Conservation (phyloP, 176 grass and related monocot genomes). For the Bonia amplexicaulis region DNA sequence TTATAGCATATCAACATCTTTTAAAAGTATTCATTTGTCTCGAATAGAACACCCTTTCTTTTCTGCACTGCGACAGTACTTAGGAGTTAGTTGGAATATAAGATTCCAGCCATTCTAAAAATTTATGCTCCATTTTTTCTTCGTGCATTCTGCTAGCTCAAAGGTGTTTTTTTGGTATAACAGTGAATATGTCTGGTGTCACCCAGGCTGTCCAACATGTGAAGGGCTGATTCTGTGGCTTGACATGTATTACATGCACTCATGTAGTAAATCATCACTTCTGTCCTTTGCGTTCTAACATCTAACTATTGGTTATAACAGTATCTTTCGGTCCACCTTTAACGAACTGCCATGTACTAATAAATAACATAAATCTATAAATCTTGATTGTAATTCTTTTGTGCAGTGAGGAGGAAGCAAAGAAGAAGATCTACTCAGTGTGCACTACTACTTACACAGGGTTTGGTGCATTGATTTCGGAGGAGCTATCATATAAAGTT, state of each 20-base stretch:
- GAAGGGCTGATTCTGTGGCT: background rate
- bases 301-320: background rate
- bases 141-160: background rate
- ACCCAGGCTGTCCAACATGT: background rate
- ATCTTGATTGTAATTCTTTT: slow-evolving; percentile 13
- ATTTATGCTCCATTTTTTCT: background rate
- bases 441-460: slow-evolving; percentile 78
- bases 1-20: background rate
- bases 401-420: slow-evolving; percentile 89
- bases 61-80: background rate
- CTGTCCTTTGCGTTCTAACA: background rate
- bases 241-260: background rate
- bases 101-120: background rate
- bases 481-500: slow-evolving; percentile 96
- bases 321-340: background rate
- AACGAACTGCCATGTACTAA: background rate
- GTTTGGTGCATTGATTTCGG: slow-evolving; percentile 86
- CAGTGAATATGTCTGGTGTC: background rate
- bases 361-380: background rate
- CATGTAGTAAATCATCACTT: background rate
- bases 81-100: background rate
- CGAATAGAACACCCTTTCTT: background rate
- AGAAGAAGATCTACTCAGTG: slow-evolving; percentile 94
- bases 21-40: background rate
- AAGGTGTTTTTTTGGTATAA: background rate